These are phyloP conservation scores for Gardenia jasminoides DNA, from an alignment of 257 asterid genomes.

Conservation along the genomic window DNA sequence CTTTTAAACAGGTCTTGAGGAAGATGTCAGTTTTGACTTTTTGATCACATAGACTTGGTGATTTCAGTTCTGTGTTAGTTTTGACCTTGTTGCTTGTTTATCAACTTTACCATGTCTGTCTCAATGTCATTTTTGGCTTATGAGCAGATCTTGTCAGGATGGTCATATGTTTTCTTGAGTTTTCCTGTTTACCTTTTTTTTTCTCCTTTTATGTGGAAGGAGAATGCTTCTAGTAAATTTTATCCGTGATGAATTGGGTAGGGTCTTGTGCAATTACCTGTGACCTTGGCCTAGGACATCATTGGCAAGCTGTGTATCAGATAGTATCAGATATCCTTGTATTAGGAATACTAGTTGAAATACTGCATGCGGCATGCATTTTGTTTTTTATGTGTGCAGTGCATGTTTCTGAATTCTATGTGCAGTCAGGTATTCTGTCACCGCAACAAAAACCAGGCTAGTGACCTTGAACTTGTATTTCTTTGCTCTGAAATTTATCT, in stretches of 20 bases:
- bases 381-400: constrained; percentile 15
- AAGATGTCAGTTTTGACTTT: not conserved
- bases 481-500: not conserved
- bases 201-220: not conserved
- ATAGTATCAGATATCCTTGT: too few relatives aligned
- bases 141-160: not conserved
- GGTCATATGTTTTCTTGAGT: not conserved
- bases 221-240: not conserved
- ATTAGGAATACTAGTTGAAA: not conserved
- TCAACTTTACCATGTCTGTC: not conserved
- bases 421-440: constrained; percentile 71
- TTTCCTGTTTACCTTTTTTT: not conserved
- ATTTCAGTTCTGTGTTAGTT: not conserved
- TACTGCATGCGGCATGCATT: not conserved
- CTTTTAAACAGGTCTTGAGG: not conserved
- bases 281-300: not conserved
- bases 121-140: not conserved
- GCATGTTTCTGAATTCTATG: constrained; percentile 33
- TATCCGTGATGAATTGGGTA: not conserved
- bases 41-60: not conserved
- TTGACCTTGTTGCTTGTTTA: not conserved
- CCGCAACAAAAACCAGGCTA: constrained; percentile 46
- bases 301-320: not conserved
- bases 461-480: constrained; percentile 44
- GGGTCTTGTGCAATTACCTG: not conserved